Base-by-base conservation (phyloP, 202 grass and related monocot species). In the Brachypodium distachyon region DNA sequence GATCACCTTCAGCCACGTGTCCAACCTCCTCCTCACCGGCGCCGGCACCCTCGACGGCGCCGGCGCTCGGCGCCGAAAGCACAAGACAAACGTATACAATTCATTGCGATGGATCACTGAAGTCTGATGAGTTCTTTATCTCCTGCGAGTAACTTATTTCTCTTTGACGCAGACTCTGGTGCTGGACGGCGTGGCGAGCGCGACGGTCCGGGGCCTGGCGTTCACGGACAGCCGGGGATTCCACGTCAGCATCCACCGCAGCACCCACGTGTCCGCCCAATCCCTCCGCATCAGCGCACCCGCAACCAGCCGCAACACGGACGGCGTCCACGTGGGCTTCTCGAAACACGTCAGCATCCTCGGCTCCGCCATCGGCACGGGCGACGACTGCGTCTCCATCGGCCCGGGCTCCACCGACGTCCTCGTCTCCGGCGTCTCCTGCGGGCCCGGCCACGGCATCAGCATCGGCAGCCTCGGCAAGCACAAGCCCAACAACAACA, bases 351-450 rank as follows among this genome's bases (percentile, higher is more conserved):
- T 88, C n/a, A 34, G 26, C 21, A 58, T 91, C 50, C 14, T n/a
- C 11, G 42, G 63, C 60, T 33, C 64, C 11, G 39, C 67, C 2
- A 79, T 88, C 70, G 78, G 73, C 38, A 92, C 89, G 17, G 89
- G 89, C 47, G 89, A 92, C 8, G 89, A 88, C 54, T 92, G 78
- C 60, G 72, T 92, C 17, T 92, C 89, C 28, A 59, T 92, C 37
- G 89, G 77, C 4, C 85, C 74, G 5, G 85, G 82, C 32, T 70
- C 68, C 12, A 63, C 64, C 27, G 61, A 85, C 66, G 25, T 91
- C 21, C 40, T 32, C 1, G 50, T 92, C 16, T 39, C 51, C 1
- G 68, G 81, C 67, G 40, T 92, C 46, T 42, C 7, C 13, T 92
- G 89, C 13, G 85, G 85, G 18, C 85, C 85, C 0, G 82, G 89